A percentile compares a stretch with the other conserved stretches of the same genome.
These are phyloP conservation scores for Populus euphratica DNA, from an alignment of 345 rosid genomes.

Conservation along the genomic window DNA sequence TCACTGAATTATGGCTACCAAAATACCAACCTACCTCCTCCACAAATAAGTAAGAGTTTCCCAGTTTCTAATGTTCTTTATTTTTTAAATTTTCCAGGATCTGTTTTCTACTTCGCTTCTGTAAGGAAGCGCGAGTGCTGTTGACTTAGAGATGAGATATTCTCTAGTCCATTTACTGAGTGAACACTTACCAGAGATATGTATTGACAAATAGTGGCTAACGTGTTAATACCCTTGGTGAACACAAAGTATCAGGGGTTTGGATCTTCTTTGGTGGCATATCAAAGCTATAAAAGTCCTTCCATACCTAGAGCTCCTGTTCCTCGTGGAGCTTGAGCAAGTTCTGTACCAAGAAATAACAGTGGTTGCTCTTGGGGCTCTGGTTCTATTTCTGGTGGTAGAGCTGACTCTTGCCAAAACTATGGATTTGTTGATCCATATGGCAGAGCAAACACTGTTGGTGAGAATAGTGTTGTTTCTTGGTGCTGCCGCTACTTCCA, in stretches of 20 bases:
- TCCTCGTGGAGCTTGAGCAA: slow-evolving; percentile 6
- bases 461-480: not conserved
- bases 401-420: slow-evolving; percentile 14
- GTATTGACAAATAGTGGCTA: too few species aligned
- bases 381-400: slow-evolving; percentile 3
- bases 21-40: not conserved
- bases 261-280: too few species aligned
- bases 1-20: not conserved
- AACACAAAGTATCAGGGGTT: too few species aligned
- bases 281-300: too few species aligned
- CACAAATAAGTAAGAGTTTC: slow-evolving; percentile 14
- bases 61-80: not conserved
- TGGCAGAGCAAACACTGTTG: not conserved
- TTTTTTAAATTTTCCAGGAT: not conserved
- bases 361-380: not conserved
- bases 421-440: slow-evolving; percentile 3
- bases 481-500: not conserved
- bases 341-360: slow-evolving; percentile 1
- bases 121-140: too few species aligned
- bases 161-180: too few species aligned
- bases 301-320: too few species aligned
- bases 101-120: too few species aligned
- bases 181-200: too few species aligned
- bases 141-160: too few species aligned
- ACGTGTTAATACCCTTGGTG: too few species aligned